phyloP scores from a whole-genome alignment of 306 rosid species.

The Fragaria vesca region DNA sequence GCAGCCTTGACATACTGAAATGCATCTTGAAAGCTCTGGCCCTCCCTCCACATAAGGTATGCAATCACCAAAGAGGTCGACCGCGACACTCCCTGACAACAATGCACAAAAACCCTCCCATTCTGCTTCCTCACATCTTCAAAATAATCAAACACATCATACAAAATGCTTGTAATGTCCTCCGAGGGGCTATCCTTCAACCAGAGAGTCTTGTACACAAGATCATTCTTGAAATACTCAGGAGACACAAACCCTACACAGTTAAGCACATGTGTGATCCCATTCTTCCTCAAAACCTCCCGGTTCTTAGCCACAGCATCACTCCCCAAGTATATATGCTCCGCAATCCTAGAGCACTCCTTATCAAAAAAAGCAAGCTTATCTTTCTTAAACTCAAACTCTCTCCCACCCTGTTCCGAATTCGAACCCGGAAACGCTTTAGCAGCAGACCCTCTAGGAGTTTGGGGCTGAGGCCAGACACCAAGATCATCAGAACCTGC shows the following conservation, averaged over 20 bases:
- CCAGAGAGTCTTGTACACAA: slow-evolving; percentile 94
- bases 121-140: slow-evolving; percentile 82
- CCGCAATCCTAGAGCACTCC: slow-evolving; percentile 85
- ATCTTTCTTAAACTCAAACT: slow-evolving; percentile 71
- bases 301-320: slow-evolving; percentile 93
- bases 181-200: slow-evolving; percentile 80
- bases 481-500: slow-evolving; percentile 97
- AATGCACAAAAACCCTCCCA: slow-evolving; percentile 89
- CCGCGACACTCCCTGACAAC: slow-evolving; percentile 91
- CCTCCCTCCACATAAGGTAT: slow-evolving; percentile 94
- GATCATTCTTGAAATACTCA: slow-evolving; percentile 80
- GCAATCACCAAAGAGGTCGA: slow-evolving; percentile 88
- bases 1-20: slow-evolving; percentile 90
- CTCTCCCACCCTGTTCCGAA: slow-evolving; percentile 43
- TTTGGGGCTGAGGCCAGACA: slow-evolving; percentile 70
- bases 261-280: slow-evolving; percentile 85
- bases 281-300: slow-evolving; percentile 61
- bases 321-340: slow-evolving; percentile 84
- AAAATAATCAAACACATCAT: slow-evolving; percentile 93
- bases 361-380: slow-evolving; percentile 77
- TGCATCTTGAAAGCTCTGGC: slow-evolving; percentile 85
- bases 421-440: slow-evolving; percentile 28
- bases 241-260: slow-evolving; percentile 96
- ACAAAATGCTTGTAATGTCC: slow-evolving; percentile 85
- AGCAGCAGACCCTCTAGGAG: slow-evolving; percentile 56